Conservation (phyloP, 2,329 filamentous ascomycete genomes). For the Fusarium robinianum region DNA sequence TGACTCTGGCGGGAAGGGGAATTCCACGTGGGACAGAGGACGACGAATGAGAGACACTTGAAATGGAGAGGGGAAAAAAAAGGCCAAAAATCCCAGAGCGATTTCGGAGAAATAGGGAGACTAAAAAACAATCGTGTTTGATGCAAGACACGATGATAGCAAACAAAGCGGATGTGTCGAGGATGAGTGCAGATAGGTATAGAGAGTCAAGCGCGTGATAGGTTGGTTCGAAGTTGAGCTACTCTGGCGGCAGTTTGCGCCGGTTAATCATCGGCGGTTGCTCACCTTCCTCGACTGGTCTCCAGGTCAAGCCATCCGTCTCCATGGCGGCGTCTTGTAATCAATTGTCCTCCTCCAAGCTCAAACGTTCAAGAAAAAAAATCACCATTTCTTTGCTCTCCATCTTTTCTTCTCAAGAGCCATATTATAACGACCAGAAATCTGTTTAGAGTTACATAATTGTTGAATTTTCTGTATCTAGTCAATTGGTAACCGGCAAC, state of each 20-base stretch:
- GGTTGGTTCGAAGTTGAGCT: background rate
- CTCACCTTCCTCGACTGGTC: constrained; percentile 14
- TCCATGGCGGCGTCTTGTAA: constrained; percentile 16
- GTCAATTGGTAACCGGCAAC: too few relatives aligned
- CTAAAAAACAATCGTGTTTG: background rate
- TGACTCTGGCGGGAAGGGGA: too few relatives aligned
- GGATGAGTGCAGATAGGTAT: background rate
- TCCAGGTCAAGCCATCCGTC: constrained; percentile 16
- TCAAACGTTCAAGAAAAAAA: too few relatives aligned
- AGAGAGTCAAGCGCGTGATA: background rate
- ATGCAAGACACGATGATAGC: background rate
- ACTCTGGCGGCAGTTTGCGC: constrained; percentile 27
- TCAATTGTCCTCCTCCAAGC: constrained; percentile 6
- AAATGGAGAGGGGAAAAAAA: background rate
- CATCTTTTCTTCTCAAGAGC: constrained; percentile 9
- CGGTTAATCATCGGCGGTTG: constrained; percentile 39
- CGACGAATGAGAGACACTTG: too few relatives aligned
- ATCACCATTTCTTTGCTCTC: constrained; percentile 18
- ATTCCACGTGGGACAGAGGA: too few relatives aligned
- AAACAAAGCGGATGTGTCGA: background rate
- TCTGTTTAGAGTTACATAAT: too few relatives aligned
- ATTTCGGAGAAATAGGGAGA: background rate
- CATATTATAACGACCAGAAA: too few relatives aligned
- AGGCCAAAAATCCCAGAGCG: constrained; percentile 1
- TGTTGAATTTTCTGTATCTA: too few relatives aligned